Percentiles rank a stretch among this genome's conserved stretches.
These are phyloP conservation scores for California macrophylla DNA, from an alignment of 441 rosid species.

Conservation along the genomic window DNA sequence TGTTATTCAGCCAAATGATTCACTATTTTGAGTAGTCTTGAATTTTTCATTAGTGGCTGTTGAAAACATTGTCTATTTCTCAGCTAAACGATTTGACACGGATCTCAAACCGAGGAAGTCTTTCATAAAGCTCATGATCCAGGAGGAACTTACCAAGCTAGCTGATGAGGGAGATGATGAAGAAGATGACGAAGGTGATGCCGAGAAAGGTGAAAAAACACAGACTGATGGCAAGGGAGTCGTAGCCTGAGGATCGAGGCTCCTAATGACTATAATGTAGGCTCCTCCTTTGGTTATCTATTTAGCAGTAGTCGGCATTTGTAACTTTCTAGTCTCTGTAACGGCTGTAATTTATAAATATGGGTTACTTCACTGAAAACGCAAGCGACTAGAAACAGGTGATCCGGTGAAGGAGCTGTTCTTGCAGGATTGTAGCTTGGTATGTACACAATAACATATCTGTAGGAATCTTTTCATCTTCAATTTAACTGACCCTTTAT, in stretches of 20 bases:
- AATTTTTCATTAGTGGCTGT: slow-evolving; percentile 5
- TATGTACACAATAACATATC: slow-evolving; percentile 28
- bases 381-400: background rate
- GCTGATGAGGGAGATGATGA: slow-evolving; percentile 74
- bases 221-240: slow-evolving; percentile 34
- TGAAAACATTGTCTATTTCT: slow-evolving; percentile 14
- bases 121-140: slow-evolving; percentile 67
- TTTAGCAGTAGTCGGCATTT: background rate
- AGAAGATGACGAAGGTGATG: slow-evolving; percentile 43
- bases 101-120: slow-evolving; percentile 59
- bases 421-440: slow-evolving; percentile 17
- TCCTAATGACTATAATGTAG: slow-evolving; percentile 3
- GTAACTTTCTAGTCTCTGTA: no score
- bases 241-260: slow-evolving; percentile 37
- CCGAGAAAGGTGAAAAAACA: slow-evolving; percentile 42
- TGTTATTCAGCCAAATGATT: no score
- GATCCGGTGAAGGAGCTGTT: background rate
- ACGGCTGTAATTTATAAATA: background rate
- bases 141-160: slow-evolving; percentile 80
- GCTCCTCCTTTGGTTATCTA: no score
- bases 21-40: background rate
- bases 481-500: slow-evolving; percentile 9
- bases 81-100: slow-evolving; percentile 43
- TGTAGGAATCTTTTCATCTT: slow-evolving; percentile 22
- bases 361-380: no score